Conservation (phyloP, 805 yeast species). For the Yarrowia porcina region DNA sequence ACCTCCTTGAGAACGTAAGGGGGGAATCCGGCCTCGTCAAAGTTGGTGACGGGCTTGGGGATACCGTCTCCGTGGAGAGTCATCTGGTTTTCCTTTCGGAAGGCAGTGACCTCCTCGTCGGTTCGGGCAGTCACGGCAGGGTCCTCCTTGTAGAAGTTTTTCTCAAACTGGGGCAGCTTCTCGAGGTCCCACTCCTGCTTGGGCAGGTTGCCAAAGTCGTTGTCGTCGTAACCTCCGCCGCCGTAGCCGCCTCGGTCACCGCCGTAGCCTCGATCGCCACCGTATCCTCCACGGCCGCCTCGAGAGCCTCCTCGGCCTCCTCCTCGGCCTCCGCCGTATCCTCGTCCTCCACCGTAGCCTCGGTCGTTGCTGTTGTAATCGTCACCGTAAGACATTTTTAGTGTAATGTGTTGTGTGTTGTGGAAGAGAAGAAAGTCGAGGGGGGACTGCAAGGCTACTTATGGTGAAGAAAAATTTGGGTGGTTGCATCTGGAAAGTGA, state of each 20-base stretch:
- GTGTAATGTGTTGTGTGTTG: conserved; percentile 8
- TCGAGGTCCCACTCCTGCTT: conserved; percentile 81
- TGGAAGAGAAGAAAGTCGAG: neutral
- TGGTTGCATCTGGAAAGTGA: conserved; percentile 1
- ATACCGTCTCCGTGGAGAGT: conserved; percentile 75
- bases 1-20: conserved; percentile 87
- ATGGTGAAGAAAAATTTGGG: conserved; percentile 16
- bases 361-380: conserved; percentile 38
- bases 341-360: conserved; percentile 34
- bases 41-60: conserved; percentile 88
- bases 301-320: conserved; percentile 44
- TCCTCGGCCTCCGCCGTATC: conserved; percentile 34
- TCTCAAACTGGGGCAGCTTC: conserved; percentile 82
- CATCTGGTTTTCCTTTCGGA: conserved; percentile 86
- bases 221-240: conserved; percentile 45
- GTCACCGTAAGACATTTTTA: conserved; percentile 30
- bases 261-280: conserved; percentile 41
- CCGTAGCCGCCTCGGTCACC: conserved; percentile 45
- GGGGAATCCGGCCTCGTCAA: conserved; percentile 98
- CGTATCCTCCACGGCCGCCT: conserved; percentile 42
- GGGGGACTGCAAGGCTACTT: conserved; percentile 1
- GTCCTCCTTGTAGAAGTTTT: conserved; percentile 89
- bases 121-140: conserved; percentile 72
- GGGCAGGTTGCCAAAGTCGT: conserved; percentile 52
- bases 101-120: conserved; percentile 65